These are phyloP conservation scores for Solanum microdontum DNA, from an alignment of 257 asterid species.

Conservation along the genomic window DNA sequence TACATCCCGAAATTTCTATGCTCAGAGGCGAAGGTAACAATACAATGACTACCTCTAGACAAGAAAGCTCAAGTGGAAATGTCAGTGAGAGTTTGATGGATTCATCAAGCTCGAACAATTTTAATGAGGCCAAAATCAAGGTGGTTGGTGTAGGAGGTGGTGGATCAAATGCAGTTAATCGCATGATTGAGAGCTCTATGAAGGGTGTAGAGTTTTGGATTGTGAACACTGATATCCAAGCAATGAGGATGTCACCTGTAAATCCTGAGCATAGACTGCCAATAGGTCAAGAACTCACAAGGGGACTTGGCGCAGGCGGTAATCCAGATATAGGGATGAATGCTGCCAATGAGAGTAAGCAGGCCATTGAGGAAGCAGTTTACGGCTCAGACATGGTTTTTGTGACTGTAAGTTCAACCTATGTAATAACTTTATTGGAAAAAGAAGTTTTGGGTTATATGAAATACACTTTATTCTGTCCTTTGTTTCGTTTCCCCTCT, in stretches of 20 bases:
- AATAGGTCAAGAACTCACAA: slow-evolving; percentile 81
- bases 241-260: slow-evolving; percentile 82
- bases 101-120: slow-evolving; percentile 29
- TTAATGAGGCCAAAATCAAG: slow-evolving; percentile 79
- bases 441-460: background rate
- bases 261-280: slow-evolving; percentile 61
- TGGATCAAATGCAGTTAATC: slow-evolving; percentile 94
- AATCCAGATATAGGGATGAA: slow-evolving; percentile 88
- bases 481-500: background rate
- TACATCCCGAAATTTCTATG: slow-evolving; percentile 77
- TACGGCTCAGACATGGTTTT: slow-evolving; percentile 46
- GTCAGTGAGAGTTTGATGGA: slow-evolving; percentile 48
- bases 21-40: slow-evolving; percentile 63
- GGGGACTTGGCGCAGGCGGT: slow-evolving; percentile 99
- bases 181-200: slow-evolving; percentile 86
- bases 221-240: slow-evolving; percentile 89
- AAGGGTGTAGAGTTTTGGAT: slow-evolving; percentile 97
- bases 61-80: slow-evolving; percentile 35
- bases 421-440: background rate
- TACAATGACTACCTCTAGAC: slow-evolving; percentile 29
- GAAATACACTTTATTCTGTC: background rate
- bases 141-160: slow-evolving; percentile 98
- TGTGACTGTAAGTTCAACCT: slow-evolving; percentile 28
- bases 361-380: slow-evolving; percentile 71
- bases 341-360: slow-evolving; percentile 88